Percentiles rank a stretch among this genome's conserved stretches.
Conservation (phyloP, 306 rosid genomes). For the Luffa aegyptiaca region DNA sequence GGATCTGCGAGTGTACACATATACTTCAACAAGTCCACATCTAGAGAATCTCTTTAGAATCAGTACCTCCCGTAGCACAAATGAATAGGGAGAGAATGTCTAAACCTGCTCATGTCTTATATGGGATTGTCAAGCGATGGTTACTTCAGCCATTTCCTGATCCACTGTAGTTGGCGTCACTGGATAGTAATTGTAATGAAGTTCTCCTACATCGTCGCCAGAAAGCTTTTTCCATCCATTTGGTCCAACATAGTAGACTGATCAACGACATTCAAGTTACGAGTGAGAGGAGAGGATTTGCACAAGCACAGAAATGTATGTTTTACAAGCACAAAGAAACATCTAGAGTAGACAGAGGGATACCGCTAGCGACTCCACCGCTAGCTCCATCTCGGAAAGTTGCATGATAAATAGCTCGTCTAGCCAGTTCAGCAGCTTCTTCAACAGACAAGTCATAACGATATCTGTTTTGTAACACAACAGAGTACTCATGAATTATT, state of each 20-base stretch:
- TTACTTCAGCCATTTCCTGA: slow-evolving; percentile 86
- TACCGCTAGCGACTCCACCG: slow-evolving; percentile 97
- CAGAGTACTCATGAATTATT: not conserved
- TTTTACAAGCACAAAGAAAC: not conserved
- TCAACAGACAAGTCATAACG: slow-evolving; percentile 60
- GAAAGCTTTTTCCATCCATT: slow-evolving; percentile 83
- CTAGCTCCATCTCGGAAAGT: slow-evolving; percentile 97
- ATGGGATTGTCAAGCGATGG: slow-evolving; percentile 25
- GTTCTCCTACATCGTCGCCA: slow-evolving; percentile 89
- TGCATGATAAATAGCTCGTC: slow-evolving; percentile 86
- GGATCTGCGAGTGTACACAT: not conserved
- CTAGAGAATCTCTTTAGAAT: slow-evolving; percentile 2
- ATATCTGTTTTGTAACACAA: slow-evolving; percentile 32
- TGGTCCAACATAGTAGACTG: slow-evolving; percentile 78
- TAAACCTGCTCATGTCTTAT: not conserved
- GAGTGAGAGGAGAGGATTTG: no score
- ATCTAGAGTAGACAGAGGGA: not conserved
- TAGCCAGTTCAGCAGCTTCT: slow-evolving; percentile 86
- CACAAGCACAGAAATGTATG: not conserved
- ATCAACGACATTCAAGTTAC: not conserved
- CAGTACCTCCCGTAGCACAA: not conserved
- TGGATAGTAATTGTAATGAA: slow-evolving; percentile 64
- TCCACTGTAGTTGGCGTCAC: slow-evolving; percentile 66
- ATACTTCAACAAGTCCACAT: not conserved
- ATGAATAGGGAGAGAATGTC: not conserved